These are phyloP conservation scores for Fusarium sambucinum DNA, from an alignment of 2,329 filamentous ascomycete genomes.

Conservation along the genomic window DNA sequence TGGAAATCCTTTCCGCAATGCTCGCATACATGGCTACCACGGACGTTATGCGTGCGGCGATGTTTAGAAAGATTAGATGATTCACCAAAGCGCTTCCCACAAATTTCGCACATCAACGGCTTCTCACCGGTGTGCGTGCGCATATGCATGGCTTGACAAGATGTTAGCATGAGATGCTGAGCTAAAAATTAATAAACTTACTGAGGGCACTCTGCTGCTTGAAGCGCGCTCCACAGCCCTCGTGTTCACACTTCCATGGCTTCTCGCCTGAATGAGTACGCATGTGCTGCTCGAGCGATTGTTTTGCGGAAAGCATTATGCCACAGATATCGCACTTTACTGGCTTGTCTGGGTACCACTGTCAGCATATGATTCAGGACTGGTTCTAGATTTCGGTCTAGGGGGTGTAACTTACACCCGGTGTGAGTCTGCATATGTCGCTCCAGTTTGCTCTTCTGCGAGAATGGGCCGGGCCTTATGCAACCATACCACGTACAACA, in stretches of 20 bases:
- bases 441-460: constrained; percentile 72
- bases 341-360: constrained; percentile 64
- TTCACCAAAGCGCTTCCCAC: constrained; percentile 71
- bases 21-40: constrained; percentile 64
- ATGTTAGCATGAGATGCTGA: constrained; percentile 32
- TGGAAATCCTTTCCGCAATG: constrained; percentile 70
- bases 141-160: constrained; percentile 70
- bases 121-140: constrained; percentile 75
- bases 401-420: constrained; percentile 62
- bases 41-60: constrained; percentile 69
- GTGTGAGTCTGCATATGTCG: constrained; percentile 75
- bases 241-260: constrained; percentile 67
- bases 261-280: constrained; percentile 75
- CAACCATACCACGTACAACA: constrained; percentile 70
- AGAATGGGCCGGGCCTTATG: constrained; percentile 65
- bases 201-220: constrained; percentile 76
- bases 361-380: constrained; percentile 23
- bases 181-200: constrained; percentile 53
- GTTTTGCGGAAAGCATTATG: constrained; percentile 72
- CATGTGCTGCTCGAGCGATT: constrained; percentile 75
- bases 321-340: constrained; percentile 68
- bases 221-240: constrained; percentile 68
- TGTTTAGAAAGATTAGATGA: constrained; percentile 77
- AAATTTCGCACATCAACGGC: constrained; percentile 69
- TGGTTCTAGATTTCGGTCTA: not conserved